These are phyloP conservation scores for Alternaria arborescens DNA, from an alignment of 2,329 filamentous ascomycete species.

Conservation along the genomic window DNA sequence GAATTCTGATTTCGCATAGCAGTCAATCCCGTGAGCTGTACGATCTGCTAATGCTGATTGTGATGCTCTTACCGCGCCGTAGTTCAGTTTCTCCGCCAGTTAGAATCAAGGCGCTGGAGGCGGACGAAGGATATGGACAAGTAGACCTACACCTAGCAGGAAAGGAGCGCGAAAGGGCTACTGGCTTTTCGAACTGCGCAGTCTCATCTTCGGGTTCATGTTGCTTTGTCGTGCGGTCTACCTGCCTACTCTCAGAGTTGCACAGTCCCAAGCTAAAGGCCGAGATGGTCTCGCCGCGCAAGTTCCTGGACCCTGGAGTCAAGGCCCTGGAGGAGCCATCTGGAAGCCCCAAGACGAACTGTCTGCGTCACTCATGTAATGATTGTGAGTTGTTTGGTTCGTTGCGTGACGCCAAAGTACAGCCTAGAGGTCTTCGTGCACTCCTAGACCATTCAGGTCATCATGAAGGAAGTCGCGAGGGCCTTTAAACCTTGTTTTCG, in stretches of 20 bases:
- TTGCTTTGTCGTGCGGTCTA: background rate
- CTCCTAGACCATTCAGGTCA: no score
- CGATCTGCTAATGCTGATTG: background rate
- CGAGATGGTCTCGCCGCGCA: background rate
- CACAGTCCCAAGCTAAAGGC: background rate
- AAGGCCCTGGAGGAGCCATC: background rate
- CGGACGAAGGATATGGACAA: background rate
- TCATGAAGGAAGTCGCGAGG: background rate
- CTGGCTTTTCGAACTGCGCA: background rate
- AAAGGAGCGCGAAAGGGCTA: background rate
- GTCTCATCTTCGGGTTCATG: background rate
- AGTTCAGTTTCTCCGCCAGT: background rate
- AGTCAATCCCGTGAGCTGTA: background rate
- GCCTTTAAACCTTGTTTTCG: background rate
- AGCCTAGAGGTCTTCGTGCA: background rate
- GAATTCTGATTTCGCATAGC: background rate
- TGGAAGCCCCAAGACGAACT: background rate
- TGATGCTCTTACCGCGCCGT: background rate
- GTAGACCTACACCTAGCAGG: background rate
- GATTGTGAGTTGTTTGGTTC: rapidly evolving
- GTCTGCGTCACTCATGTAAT: background rate
- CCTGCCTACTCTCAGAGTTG: background rate
- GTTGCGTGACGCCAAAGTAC: background rate
- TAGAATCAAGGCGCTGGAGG: background rate
- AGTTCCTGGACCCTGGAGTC: background rate